Evolutionary conservation across 2,329 filamentous ascomycete genomes (phyloP), one percentile per base, ranked within the genome.

Genomic region (Westerdykella aurantiaca): DNA sequence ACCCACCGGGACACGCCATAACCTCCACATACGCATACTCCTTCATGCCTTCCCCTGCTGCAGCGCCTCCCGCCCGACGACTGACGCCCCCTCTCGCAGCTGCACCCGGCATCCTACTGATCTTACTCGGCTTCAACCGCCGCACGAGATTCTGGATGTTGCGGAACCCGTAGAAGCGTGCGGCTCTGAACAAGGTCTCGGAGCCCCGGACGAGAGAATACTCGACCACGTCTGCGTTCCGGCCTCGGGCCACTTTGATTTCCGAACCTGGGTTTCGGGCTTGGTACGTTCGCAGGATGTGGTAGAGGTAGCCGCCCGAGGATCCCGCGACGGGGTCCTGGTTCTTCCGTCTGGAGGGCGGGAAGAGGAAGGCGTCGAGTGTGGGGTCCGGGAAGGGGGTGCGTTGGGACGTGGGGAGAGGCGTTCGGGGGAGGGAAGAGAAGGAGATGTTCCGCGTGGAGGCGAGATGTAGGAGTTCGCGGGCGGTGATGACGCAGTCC

Each of bases 1-100:
- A 98, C 3, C 93, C 93, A n/a, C 93, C 93, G 0, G 93, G 93
- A 67, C 93, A 98, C 12, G 93, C 93, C 93, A 98, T 98, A 46
- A 98, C 93, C 69, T 98, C 93, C 22, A 97, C 86, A 68, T 95
- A 97, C n/a, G 85, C 79, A 64, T 90, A 90, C 31, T 95, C 88
- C 77, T 76, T 35, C 72, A 77, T 53, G 69, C 76, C 22, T 73
- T 81, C 77, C 42, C 73, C 77, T 1, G 76, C 74, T 0, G 78
- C 75, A 49, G 76, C 83, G 2, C 82, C 53, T 1, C 88, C 89
- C 1, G 89, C 88, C 72, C 95, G 83, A 44, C 86, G 50, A 29
- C 56, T 59, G 3, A 55, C 57, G 16, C 58, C 66, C 1, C 51
- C 56, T 41, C 51, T 60, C 4, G 62, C 64, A 12, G 33, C 33